Percentiles rank a stretch among this genome's conserved stretches.
phyloP scores from a whole-genome alignment of 352 stramenopile genomes.

The Globisporangium rhizosaccharum region DNA sequence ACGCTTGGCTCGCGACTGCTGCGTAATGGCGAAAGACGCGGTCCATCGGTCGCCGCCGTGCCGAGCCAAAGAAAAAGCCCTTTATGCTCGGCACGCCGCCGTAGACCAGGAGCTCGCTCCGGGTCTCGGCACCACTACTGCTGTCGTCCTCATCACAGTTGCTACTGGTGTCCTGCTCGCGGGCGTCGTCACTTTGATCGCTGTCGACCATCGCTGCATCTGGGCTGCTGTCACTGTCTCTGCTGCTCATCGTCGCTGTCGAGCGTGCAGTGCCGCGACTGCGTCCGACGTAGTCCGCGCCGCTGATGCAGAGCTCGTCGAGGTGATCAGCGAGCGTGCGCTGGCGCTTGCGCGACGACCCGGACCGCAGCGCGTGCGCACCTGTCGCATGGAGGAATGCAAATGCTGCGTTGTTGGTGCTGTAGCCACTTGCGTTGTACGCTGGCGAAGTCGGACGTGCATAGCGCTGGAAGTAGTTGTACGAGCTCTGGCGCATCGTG shows the following conservation, averaged over 20 bases:
- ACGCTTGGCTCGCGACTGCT: constrained; percentile 28
- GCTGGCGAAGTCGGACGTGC: constrained; percentile 6
- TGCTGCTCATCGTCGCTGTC: neutral
- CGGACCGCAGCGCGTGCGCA: constrained; percentile 17
- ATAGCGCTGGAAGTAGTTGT: constrained; percentile 65
- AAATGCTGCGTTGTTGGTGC: constrained; percentile 5
- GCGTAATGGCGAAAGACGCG: constrained; percentile 70
- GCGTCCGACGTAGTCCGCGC: constrained; percentile 4
- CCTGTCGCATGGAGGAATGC: constrained; percentile 9
- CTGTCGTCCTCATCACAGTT: constrained; percentile 8
- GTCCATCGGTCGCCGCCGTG: constrained; percentile 41
- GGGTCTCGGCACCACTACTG: constrained; percentile 7
- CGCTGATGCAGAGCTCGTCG: constrained; percentile 42
- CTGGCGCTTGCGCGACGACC: constrained; percentile 40
- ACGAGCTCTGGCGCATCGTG: constrained; percentile 63
- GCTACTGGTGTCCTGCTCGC: constrained; percentile 11
- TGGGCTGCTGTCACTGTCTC: constrained; percentile 13
- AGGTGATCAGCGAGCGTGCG: constrained; percentile 61
- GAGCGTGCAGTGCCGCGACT: constrained; percentile 10
- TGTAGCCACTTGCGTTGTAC: constrained; percentile 7
- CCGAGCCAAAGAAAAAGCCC: constrained; percentile 44
- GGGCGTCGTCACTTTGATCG: constrained; percentile 18
- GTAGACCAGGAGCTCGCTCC: constrained; percentile 28
- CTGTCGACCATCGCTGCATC: constrained; percentile 17
- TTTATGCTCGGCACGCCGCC: constrained; percentile 33